Base-by-base conservation (phyloP, 176 grass and related monocot species). In the Avena sativa region DNA sequence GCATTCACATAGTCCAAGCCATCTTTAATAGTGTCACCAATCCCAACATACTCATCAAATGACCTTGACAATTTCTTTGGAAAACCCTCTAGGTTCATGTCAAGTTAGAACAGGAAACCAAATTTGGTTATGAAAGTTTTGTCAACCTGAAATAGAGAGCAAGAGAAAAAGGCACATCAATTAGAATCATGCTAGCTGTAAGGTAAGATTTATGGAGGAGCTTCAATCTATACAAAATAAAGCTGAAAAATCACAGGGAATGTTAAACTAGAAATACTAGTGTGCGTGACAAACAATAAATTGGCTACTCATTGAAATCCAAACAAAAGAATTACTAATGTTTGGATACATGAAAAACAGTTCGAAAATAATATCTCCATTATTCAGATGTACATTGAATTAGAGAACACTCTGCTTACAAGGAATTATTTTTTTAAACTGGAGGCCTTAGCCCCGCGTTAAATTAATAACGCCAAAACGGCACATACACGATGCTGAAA, bases 281-380 rank as follows among this genome's bases (percentile, higher is more conserved):
- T 25, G 71, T 50, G 19, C 40, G 44, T 49, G 19, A 12, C 71
- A 23, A 21, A 74, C 43, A 47, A 74, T 23, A 71, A 71, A 40
- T 71, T 44, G 36, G 10, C 20, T 49, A 73, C 43, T 49, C 5
- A 23, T 20, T 73, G 71, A 73, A 73, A 73, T 49, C 48, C 40
- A 73, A 73, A 73, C 44, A 49, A 49, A 20, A 73, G 70, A 73
- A 73, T 50, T 48, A 71, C 68, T 71, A 71, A 46, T 71, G 68
- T 71, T 44, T 20, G 68, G 68, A 71, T 71, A 71, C 32, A 71
- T 20, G 36, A 55, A 71, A 71, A 71, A 71, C 7, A 44, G 8
- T 44, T 71, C 16, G 16, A 71, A 71, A 71, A 71, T 71, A 44
- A 71, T 46, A 55, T 16, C 68, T 71, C 68, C 15, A 71, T 46